phyloP scores from a whole-genome alignment of 805 yeast species.

The Candida sanyiensis region DNA sequence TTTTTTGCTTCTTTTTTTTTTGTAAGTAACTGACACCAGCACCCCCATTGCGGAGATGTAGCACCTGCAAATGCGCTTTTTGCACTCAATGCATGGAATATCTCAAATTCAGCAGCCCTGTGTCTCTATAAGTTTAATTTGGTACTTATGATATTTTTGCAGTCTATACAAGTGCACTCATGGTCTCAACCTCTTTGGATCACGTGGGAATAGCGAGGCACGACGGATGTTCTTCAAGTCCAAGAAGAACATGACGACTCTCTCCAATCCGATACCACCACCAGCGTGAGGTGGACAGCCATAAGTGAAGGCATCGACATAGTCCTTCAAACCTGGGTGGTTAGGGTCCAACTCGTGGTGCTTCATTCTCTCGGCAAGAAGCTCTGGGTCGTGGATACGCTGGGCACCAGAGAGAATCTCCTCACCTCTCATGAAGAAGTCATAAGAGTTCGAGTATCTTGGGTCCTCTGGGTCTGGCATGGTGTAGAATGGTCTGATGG shows the following conservation, averaged over 20 bases:
- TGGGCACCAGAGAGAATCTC: slow-evolving; percentile 99
- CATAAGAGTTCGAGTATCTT: slow-evolving; percentile 93
- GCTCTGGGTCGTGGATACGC: slow-evolving; percentile 91
- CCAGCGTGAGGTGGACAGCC: slow-evolving; percentile 99
- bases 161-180: too few species aligned
- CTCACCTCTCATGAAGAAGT: slow-evolving; percentile 99
- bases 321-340: slow-evolving; percentile 80
- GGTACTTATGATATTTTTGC: too few species aligned
- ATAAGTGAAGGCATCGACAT: slow-evolving; percentile 84
- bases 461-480: slow-evolving; percentile 96
- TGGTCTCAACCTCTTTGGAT: slow-evolving; percentile 92
- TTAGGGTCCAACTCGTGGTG: slow-evolving; percentile 78
- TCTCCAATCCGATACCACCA: slow-evolving; percentile 98
- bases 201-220: slow-evolving; percentile 99
- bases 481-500: slow-evolving; percentile 96
- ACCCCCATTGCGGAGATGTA: too few species aligned
- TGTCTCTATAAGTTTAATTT: too few species aligned
- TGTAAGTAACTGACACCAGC: too few species aligned
- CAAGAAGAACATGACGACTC: slow-evolving; percentile 97
- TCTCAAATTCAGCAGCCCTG: too few species aligned
- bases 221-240: slow-evolving; percentile 96
- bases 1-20: too few species aligned
- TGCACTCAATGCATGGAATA: too few species aligned
- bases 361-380: slow-evolving; percentile 75
- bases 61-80: too few species aligned